Percentiles rank a stretch among this genome's conserved stretches.
Conservation (phyloP, 2,329 filamentous ascomycete species). For the Talaromyces sp. region DNA sequence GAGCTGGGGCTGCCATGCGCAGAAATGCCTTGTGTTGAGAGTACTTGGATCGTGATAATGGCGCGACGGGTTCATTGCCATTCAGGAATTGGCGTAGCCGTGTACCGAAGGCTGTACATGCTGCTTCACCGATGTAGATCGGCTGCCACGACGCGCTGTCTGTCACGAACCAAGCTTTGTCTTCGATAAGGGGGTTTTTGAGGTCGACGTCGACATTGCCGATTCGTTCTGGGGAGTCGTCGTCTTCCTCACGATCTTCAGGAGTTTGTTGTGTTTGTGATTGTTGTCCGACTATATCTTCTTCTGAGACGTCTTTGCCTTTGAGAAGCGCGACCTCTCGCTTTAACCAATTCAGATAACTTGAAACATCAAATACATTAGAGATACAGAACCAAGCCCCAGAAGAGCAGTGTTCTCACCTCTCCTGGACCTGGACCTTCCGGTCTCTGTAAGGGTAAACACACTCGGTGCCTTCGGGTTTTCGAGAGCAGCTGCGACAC, state of each 20-base stretch:
- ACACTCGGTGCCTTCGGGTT: constrained; percentile 16
- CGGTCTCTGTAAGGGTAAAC: constrained; percentile 18
- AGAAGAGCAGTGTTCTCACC: neutral
- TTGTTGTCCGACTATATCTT: constrained; percentile 8
- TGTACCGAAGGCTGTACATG: constrained; percentile 20
- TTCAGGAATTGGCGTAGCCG: constrained; percentile 19
- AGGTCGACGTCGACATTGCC: constrained; percentile 16
- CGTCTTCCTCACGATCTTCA: neutral
- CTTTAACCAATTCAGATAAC: constrained; percentile 17
- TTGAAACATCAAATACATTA: neutral
- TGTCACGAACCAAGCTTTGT: constrained; percentile 20
- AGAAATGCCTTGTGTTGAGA: constrained; percentile 17
- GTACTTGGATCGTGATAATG: constrained; percentile 18
- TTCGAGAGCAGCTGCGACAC: constrained; percentile 17
- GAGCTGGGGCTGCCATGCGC: constrained; percentile 13
- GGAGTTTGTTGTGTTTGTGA: constrained; percentile 9
- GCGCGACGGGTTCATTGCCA: constrained; percentile 17
- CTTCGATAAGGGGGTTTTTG: constrained; percentile 19
- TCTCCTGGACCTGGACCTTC: constrained; percentile 18
- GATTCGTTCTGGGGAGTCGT: neutral
- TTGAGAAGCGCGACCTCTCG: constrained; percentile 15
- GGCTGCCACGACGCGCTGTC: constrained; percentile 19
- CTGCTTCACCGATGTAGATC: constrained; percentile 20
- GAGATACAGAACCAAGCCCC: neutral
- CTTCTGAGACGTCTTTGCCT: constrained; percentile 2